Evolutionary conservation across 164 flowering plant genomes (phyloP).

Genomic region (Dillenia suffruticosa): DNA sequence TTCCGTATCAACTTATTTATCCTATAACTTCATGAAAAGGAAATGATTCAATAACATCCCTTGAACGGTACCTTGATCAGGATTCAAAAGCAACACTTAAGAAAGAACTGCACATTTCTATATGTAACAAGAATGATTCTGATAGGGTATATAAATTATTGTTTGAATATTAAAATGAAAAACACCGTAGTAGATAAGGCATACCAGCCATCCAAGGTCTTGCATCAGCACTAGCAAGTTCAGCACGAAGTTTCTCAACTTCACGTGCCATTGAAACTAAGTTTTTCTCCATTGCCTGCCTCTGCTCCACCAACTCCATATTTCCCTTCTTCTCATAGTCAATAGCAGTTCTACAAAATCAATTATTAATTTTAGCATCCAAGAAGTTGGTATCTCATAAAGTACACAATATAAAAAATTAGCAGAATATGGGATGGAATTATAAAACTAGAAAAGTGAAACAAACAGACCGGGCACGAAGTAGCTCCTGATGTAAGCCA

Average conservation of each 20-base stretch:
- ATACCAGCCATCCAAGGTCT: constrained; percentile 80
- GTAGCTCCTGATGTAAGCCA: constrained; percentile 77
- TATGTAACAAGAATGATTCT: too few relatives aligned
- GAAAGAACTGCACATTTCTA: too few relatives aligned
- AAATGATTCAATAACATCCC: too few relatives aligned
- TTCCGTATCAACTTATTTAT: too few relatives aligned
- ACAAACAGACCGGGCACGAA: constrained; percentile 68
- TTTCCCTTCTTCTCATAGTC: constrained; percentile 88
- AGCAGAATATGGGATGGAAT: not conserved
- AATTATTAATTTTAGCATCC: constrained; percentile 6
- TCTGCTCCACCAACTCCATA: constrained; percentile 76
- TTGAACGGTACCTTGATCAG: too few relatives aligned
- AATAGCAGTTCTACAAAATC: constrained; percentile 52
- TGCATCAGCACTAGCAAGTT: constrained; percentile 48
- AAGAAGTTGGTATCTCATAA: not conserved
- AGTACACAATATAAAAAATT: not conserved
- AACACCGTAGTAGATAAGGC: not conserved
- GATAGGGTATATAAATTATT: too few relatives aligned
- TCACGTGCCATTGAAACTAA: constrained; percentile 92
- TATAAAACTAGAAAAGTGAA: not conserved
- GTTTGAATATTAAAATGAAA: not conserved
- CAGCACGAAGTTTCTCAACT: constrained; percentile 86
- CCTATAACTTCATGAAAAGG: too few relatives aligned
- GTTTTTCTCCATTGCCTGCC: constrained; percentile 87
- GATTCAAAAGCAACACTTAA: too few relatives aligned